Evolutionary conservation across 352 stramenopile species (phyloP).

Genomic region (Globisporangium polare): DNA sequence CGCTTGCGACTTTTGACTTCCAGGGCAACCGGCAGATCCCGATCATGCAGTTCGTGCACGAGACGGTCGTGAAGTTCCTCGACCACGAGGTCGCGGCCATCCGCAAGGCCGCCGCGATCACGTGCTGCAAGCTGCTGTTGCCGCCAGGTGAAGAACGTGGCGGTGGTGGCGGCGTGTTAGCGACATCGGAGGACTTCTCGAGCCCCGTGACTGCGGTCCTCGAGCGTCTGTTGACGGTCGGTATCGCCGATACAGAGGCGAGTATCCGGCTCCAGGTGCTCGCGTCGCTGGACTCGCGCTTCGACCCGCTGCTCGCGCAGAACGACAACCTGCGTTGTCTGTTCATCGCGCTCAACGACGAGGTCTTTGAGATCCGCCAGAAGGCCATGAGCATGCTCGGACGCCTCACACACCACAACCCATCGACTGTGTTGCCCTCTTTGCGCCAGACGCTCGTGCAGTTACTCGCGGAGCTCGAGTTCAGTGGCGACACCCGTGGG

Average conservation of each 20-base stretch:
- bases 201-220: constrained; percentile 71
- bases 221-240: constrained; percentile 76
- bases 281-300: constrained; percentile 74
- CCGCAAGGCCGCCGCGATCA: constrained; percentile 84
- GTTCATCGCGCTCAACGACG: constrained; percentile 87
- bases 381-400: constrained; percentile 86
- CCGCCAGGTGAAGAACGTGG: constrained; percentile 60
- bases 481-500: constrained; percentile 72
- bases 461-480: constrained; percentile 83
- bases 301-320: constrained; percentile 73
- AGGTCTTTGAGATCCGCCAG: constrained; percentile 86
- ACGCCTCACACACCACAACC: constrained; percentile 82
- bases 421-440: constrained; percentile 73
- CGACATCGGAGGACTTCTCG: constrained; percentile 71
- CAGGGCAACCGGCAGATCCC: constrained; percentile 80
- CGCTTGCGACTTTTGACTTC: constrained; percentile 84
- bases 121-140: constrained; percentile 82
- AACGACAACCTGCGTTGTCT: constrained; percentile 83
- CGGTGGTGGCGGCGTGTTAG: constrained; percentile 27
- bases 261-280: constrained; percentile 81
- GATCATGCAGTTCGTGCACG: constrained; percentile 87
- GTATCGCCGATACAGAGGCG: constrained; percentile 83
- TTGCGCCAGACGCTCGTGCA: constrained; percentile 84
- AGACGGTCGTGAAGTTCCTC: constrained; percentile 85
- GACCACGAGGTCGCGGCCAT: constrained; percentile 83